Evolutionary conservation across 2,329 filamentous ascomycete species (phyloP).

Genomic region (Paradendryphiella salina): DNA sequence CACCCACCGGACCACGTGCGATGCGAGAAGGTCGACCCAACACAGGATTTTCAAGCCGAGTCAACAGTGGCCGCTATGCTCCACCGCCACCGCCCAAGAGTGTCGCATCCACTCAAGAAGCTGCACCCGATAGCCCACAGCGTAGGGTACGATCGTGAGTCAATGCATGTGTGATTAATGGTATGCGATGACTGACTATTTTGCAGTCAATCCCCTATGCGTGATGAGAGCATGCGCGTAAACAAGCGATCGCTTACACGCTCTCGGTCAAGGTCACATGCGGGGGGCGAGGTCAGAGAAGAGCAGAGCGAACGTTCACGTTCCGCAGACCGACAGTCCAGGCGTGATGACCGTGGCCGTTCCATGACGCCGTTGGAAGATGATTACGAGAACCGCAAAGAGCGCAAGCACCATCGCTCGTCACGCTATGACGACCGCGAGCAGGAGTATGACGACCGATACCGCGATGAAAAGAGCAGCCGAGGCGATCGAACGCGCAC

Average conservation of each 20-base stretch:
- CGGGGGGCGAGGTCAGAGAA: constrained; percentile 26
- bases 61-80: constrained; percentile 37
- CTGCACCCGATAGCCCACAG: constrained; percentile 29
- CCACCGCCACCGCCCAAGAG: constrained; percentile 24
- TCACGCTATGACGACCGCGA: constrained; percentile 47
- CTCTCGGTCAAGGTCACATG: constrained; percentile 47
- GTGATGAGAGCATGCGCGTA: constrained; percentile 40
- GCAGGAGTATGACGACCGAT: constrained; percentile 42
- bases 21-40: constrained; percentile 90
- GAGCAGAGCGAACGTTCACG: constrained; percentile 28
- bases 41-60: constrained; percentile 70
- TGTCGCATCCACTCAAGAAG: constrained; percentile 26
- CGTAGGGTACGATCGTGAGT: constrained; percentile 40
- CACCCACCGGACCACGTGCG: constrained; percentile 89
- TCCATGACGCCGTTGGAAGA: constrained; percentile 52
- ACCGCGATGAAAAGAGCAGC: constrained; percentile 55
- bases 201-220: constrained; percentile 37
- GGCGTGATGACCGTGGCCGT: constrained; percentile 54
- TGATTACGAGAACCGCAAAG: constrained; percentile 45
- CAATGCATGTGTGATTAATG: neutral
- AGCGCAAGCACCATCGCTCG: constrained; percentile 55
- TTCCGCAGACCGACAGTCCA: constrained; percentile 52
- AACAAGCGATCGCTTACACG: constrained; percentile 49
- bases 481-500: constrained; percentile 63
- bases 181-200: constrained; percentile 8